Conservation (phyloP, 306 rosid genomes). For the Lithocarpus polystachyus region DNA sequence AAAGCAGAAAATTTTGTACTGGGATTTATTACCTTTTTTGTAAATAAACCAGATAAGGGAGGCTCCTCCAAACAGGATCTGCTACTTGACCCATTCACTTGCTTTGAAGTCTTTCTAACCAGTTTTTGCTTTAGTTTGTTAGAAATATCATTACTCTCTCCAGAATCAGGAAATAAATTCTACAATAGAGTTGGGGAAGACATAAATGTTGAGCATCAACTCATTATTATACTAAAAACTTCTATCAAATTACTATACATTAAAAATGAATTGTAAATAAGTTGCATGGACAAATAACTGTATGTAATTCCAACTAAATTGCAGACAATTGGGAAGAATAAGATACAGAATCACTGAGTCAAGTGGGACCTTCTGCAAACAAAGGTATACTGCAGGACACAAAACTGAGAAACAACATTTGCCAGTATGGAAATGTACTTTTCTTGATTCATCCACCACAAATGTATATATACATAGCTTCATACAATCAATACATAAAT, state of each 20-base stretch:
- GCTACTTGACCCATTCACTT: conserved; percentile 18
- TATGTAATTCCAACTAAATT: neutral
- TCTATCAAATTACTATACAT: neutral
- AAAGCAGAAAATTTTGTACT: neutral
- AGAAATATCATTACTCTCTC: conserved; percentile 9
- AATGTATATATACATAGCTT: too few relatives aligned
- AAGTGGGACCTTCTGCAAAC: too few relatives aligned
- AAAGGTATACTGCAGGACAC: too few relatives aligned
- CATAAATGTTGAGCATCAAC: neutral
- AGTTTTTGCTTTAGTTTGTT: conserved; percentile 15
- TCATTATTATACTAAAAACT: neutral
- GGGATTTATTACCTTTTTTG: conserved; percentile 18
- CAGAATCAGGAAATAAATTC: conserved; percentile 21
- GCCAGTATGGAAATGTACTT: too few relatives aligned
- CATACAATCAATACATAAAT: too few relatives aligned
- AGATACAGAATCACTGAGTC: too few relatives aligned
- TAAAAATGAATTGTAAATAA: neutral
- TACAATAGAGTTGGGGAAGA: conserved; percentile 6
- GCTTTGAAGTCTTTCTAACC: conserved; percentile 17
- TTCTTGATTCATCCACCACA: too few relatives aligned
- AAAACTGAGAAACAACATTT: too few relatives aligned
- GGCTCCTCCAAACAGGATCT: conserved; percentile 20
- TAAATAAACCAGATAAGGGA: conserved; percentile 13
- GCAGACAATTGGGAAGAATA: neutral
- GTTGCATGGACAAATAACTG: neutral